phyloP scores from a whole-genome alignment of 2,329 filamentous ascomycete species.

The Aspergillus awamori region DNA sequence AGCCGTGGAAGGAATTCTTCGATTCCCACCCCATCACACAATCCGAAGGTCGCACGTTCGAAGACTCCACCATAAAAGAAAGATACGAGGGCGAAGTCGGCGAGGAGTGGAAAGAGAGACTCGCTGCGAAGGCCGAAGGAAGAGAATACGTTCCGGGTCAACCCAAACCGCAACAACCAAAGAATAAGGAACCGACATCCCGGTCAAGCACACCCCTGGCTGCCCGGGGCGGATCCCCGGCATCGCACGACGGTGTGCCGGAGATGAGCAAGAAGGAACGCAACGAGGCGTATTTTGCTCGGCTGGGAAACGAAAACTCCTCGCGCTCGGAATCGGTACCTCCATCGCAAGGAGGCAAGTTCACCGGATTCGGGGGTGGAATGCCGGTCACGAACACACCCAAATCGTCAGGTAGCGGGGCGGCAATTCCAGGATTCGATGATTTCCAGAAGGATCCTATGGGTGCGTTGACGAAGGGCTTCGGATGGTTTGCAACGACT shows the following conservation, averaged over 20 bases:
- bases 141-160: slow-evolving; percentile 78
- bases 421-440: slow-evolving; percentile 65
- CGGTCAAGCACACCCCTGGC: slow-evolving; percentile 32
- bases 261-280: slow-evolving; percentile 56
- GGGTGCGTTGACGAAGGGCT: slow-evolving; percentile 84
- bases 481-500: slow-evolving; percentile 89
- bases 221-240: slow-evolving; percentile 26
- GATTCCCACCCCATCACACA: slow-evolving; percentile 69
- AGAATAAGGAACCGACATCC: slow-evolving; percentile 38
- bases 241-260: slow-evolving; percentile 42
- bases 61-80: slow-evolving; percentile 86
- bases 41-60: slow-evolving; percentile 72
- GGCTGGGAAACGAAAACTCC: slow-evolving; percentile 81
- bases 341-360: slow-evolving; percentile 91
- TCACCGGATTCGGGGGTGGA: slow-evolving; percentile 83
- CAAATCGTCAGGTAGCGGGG: slow-evolving; percentile 8
- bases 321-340: slow-evolving; percentile 71
- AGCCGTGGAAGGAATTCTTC: slow-evolving; percentile 84
- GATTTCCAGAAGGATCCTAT: slow-evolving; percentile 91
- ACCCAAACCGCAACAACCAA: slow-evolving; percentile 51
- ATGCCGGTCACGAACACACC: slow-evolving; percentile 56
- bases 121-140: slow-evolving; percentile 85
- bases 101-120: slow-evolving; percentile 91
- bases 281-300: slow-evolving; percentile 89
- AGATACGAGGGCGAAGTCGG: slow-evolving; percentile 86